Conservation (phyloP, 2,329 filamentous ascomycete species). For the Fusarium sp. region DNA sequence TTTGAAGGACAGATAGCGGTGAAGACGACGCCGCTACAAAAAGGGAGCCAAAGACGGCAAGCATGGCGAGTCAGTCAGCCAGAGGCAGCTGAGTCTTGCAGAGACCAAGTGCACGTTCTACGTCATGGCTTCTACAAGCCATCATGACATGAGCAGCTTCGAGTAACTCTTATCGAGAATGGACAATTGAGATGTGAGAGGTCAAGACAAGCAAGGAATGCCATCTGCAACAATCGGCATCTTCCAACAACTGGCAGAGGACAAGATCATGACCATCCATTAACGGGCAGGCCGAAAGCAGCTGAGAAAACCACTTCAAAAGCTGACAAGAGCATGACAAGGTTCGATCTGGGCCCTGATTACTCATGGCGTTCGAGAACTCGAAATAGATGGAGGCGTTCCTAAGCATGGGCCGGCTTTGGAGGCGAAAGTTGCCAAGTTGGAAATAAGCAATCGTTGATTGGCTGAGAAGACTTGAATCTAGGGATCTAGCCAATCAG, state of each 20-base stretch:
- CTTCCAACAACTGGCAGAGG: too few relatives aligned
- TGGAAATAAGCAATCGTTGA: conserved; percentile 43
- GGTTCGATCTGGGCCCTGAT: not conserved
- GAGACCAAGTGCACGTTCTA: not conserved
- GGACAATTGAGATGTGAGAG: not conserved
- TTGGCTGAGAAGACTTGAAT: not conserved
- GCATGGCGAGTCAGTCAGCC: not conserved
- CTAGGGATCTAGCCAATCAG: not conserved
- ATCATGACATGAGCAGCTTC: not conserved
- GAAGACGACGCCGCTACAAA: not conserved
- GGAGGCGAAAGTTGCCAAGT: conserved; percentile 24
- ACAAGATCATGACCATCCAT: conserved; percentile 3
- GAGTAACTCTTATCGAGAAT: not conserved
- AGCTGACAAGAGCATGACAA: conserved; percentile 9
- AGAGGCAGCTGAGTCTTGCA: not conserved
- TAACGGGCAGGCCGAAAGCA: not conserved
- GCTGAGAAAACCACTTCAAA: not conserved
- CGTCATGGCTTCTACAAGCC: not conserved
- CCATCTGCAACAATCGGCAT: not conserved
- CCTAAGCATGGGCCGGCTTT: conserved; percentile 23
- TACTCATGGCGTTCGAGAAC: conserved; percentile 7
- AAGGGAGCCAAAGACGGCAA: not conserved
- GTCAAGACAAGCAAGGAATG: not conserved
- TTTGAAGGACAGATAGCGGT: not conserved
- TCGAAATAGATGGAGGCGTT: not conserved